phyloP scores from a whole-genome alignment of 2,329 filamentous ascomycete species.

The Lasiodiplodia theobromae region DNA sequence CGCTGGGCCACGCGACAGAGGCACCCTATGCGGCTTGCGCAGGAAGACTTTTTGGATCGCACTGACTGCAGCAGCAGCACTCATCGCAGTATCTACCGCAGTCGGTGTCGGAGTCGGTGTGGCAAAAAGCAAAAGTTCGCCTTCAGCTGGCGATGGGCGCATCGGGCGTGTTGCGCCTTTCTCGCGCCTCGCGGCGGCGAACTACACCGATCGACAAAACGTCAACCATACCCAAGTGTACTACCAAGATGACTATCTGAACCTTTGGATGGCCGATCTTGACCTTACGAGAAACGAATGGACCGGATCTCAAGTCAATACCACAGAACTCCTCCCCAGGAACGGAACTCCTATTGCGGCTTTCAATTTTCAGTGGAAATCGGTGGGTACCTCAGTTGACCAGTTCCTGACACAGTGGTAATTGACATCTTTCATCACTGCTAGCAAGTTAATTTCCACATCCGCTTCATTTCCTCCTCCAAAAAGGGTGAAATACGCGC shows the following conservation, averaged over 20 bases:
- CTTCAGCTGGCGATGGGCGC: neutral
- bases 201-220: neutral
- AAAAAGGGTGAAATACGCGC: neutral
- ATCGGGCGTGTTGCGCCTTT: neutral
- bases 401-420: no score
- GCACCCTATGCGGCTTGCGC: neutral
- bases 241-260: neutral
- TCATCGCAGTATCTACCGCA: neutral
- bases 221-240: neutral
- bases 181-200: neutral
- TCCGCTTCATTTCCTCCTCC: neutral
- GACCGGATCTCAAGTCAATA: neutral
- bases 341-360: neutral
- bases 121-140: neutral
- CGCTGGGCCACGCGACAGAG: no score
- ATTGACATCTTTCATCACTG: no score
- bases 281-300: neutral
- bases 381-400: neutral
- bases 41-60: neutral
- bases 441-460: neutral
- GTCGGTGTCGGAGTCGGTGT: neutral
- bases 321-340: neutral
- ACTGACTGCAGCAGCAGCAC: neutral
- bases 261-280: neutral
- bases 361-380: neutral